Evolutionary conservation across 2,329 filamentous ascomycete genomes (phyloP).

Genomic region (Verruconis gallopava): DNA sequence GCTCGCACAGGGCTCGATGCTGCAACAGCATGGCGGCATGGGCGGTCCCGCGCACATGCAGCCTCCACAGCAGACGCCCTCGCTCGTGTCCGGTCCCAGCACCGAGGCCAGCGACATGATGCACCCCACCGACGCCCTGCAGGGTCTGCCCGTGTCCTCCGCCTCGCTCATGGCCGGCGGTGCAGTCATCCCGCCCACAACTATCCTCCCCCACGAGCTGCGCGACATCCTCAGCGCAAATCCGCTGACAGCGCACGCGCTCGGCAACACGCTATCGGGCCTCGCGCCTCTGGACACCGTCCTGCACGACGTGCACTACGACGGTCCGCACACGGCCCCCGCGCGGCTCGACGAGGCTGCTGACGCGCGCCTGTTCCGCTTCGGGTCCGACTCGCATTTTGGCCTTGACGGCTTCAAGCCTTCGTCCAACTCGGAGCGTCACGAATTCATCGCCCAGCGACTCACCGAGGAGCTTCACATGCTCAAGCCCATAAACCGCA

Average conservation of each 20-base stretch:
- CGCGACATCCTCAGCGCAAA: too few relatives aligned
- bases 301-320: not conserved
- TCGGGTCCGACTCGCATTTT: constrained; percentile 10
- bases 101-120: constrained; percentile 5
- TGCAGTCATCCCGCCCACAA: not conserved
- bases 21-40: not conserved
- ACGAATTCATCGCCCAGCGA: constrained; percentile 5
- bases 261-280: not conserved
- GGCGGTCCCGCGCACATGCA: not conserved
- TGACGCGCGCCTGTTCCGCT: constrained; percentile 7
- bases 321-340: constrained; percentile 1
- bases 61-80: not conserved
- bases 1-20: not conserved
- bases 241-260: not conserved
- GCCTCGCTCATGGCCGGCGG: too few relatives aligned
- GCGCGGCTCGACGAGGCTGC: not conserved
- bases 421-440: not conserved
- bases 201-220: not conserved
- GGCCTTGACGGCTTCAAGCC: constrained; percentile 6
- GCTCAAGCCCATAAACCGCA: constrained; percentile 9
- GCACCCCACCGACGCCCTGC: constrained; percentile 1
- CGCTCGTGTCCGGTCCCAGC: constrained; percentile 2
- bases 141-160: not conserved
- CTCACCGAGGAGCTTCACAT: constrained; percentile 7
- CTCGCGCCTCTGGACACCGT: not conserved